Conservation (phyloP, 2,329 filamentous ascomycete species). For the Ascochyta koolunga region DNA sequence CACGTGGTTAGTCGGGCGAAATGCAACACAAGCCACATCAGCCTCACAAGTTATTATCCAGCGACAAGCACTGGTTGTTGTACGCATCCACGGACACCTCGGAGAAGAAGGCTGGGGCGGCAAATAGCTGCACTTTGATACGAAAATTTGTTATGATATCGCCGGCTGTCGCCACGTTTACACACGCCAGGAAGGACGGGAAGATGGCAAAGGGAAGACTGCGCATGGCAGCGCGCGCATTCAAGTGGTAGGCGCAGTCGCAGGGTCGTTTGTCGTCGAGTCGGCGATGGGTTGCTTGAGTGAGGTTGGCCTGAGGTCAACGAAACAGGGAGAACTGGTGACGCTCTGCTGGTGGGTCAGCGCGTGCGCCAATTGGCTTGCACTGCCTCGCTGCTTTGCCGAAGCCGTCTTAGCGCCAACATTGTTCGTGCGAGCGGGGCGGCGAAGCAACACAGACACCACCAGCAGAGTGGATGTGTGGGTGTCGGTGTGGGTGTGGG, state of each 20-base stretch:
- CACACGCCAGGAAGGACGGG: slow-evolving; percentile 3
- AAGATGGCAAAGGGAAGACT: slow-evolving; percentile 3
- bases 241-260: slow-evolving; percentile 13
- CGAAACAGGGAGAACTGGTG: slow-evolving; percentile 10
- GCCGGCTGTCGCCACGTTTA: slow-evolving; percentile 15
- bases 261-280: background rate
- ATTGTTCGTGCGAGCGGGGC: slow-evolving; percentile 5
- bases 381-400: slow-evolving; percentile 13
- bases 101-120: slow-evolving; percentile 38
- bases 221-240: slow-evolving; percentile 20
- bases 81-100: slow-evolving; percentile 42
- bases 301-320: slow-evolving; percentile 9
- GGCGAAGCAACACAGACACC: background rate
- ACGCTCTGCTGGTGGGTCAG: slow-evolving; percentile 15
- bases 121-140: slow-evolving; percentile 46
- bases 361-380: slow-evolving; percentile 14
- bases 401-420: slow-evolving; percentile 8
- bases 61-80: slow-evolving; percentile 36
- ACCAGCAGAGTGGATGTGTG: background rate
- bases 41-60: slow-evolving; percentile 42
- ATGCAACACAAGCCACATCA: background rate
- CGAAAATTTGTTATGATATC: slow-evolving; percentile 29
- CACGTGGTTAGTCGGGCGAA: slow-evolving; percentile 3
- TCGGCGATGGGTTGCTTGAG: slow-evolving; percentile 8
- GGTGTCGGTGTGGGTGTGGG: background rate